Evolutionary conservation across 2,329 filamentous ascomycete genomes (phyloP), one percentile per base, ranked within the genome.

Genomic region (Elsinoe necatrix): DNA sequence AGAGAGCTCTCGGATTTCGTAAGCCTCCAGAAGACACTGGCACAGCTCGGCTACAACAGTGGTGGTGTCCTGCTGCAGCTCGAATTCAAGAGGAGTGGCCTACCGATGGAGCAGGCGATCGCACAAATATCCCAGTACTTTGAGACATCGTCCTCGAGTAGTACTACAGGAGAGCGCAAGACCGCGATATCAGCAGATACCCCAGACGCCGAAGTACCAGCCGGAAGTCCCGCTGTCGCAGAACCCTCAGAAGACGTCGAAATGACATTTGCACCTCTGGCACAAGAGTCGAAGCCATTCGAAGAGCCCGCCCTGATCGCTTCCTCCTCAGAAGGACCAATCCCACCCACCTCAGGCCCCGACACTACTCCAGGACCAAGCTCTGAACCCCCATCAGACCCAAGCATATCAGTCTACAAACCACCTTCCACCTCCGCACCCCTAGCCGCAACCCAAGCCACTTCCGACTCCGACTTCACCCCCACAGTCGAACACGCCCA

Each of bases 21-120:
- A 16, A 91, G 95, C 65, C 79, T 97, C 58, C 89, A 96, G 69
- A 95, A 95, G 76, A 91, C 89, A 0, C 72, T 98, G 45, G 84
- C 84, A 4, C 89, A 95, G 68, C 74, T 97, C 16, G 93, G 93
- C 0, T 85, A 95, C 65, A 95, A 91, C 67, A 85, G 82, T 48
- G 92, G 93, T 4, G 92, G 81, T 65, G 84, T 88, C 3, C 73
- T 95, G 56, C 78, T 98, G 56, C 81, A 88, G 57, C 72, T 98
- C 59, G 83, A 78, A 31, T 97, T 92, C 72, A 83, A 80, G 67
- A 79, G 79, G 61, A 93, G 88, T 5, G 84, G 86, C 11, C 82
- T 82, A 67, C 90, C 90, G 1, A 72, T 97, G 25, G 88, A 89
- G 63, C 87, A 92, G 61, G 92, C 92, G 8, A 89, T 95, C 84